Evolutionary conservation across 441 rosid genomes (phyloP).

Genomic region (Adansonia gregorii): DNA sequence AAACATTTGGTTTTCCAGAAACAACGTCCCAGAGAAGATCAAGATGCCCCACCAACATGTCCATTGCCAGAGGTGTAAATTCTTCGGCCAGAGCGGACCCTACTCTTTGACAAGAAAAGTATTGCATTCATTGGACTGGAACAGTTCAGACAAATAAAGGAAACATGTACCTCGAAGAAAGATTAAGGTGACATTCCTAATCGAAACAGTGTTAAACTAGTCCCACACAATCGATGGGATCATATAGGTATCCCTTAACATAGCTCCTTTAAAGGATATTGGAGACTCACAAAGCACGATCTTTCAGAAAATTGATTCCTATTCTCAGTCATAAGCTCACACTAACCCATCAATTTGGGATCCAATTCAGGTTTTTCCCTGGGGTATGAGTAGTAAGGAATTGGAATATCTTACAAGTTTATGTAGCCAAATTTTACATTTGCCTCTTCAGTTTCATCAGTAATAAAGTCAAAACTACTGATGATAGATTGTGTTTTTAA

Average conservation of each 20-base stretch:
- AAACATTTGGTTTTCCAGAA: slow-evolving; percentile 2
- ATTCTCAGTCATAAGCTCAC: no score
- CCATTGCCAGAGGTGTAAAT: slow-evolving; percentile 10
- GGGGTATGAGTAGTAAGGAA: no score
- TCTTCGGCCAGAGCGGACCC: neutral
- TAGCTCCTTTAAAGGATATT: no score
- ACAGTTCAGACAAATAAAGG: neutral
- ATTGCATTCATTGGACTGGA: neutral
- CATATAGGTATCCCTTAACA: no score
- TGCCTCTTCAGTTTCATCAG: neutral
- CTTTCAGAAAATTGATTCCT: no score
- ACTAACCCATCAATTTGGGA: no score
- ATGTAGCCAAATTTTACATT: neutral
- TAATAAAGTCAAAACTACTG: neutral
- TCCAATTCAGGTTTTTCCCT: no score
- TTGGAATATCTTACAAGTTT: neutral
- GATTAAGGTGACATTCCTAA: neutral
- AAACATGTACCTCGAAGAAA: neutral
- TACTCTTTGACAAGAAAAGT: neutral
- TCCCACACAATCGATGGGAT: neutral
- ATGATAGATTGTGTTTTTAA: neutral
- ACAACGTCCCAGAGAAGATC: neutral
- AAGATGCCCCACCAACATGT: slow-evolving; percentile 15
- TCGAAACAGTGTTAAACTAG: neutral
- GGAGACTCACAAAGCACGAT: no score